Base-by-base conservation (phyloP, 1,284 basidiomycete genomes). In the Pisolithus thermaeus region DNA sequence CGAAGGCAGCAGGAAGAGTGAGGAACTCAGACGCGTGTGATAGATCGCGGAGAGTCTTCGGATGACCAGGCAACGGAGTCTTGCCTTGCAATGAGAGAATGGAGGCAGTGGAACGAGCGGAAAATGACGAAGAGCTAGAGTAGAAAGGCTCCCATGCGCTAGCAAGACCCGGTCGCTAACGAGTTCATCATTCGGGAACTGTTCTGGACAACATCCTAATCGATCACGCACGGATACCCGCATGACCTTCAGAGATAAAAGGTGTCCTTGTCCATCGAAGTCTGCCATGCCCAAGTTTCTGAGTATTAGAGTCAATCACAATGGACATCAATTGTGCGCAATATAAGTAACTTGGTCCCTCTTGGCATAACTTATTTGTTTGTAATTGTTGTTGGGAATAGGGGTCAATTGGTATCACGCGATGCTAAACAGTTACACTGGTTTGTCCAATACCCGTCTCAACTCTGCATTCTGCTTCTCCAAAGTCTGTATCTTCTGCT, bases 91-190 rank as follows among this genome's bases (percentile, higher is more conserved):
- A 73, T 14, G 88, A 91, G n/a, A 84, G 71, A 7, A 90, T 76
- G 4, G 84, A 85, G 9, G 83, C 79, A 20, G 87, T 85, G 1
- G 89, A 88, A 59, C 85, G 85, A 3, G 83, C 80, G 8, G 86
- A 88, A 61, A 88, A 84, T 3, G 85, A 81, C 4, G 85, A 80
- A 1, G 88, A 90, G 55, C 80, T 87, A 2, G 87, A 89, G 67
- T 88, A 91, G 68, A 90, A 91, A 16, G 88, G 89, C 56, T 89
- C 81, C 84, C 88, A 90, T 67, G 83, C 77, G 56, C 75, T 78
- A 2, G 84, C 81, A 37, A 90, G 67, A 46, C 83, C 74, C n/a
- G 88, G 89, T 58, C 87, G 78, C 86, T 90, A 50, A 18, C 37
- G 37, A 23, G 22, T 36, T 41, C 38, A 54, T 56, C 38, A 45